phyloP scores from a whole-genome alignment of 371 early-diverging fungal genomes.

The Saksenaea vasiformis region DNA sequence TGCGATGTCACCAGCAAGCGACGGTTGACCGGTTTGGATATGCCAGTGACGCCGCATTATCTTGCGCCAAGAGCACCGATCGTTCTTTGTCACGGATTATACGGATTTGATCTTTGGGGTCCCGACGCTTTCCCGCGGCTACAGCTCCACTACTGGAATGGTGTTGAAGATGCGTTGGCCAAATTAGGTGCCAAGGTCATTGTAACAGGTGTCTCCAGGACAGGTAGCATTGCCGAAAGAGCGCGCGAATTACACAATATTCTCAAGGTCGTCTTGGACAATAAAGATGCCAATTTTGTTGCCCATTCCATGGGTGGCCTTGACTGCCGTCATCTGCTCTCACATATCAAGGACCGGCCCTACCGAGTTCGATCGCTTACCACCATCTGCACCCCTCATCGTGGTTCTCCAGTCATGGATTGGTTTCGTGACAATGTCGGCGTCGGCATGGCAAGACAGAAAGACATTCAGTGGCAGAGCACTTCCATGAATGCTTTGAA shows the following conservation, averaged over 20 bases:
- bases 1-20: neutral
- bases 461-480: neutral
- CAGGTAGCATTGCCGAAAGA: slow-evolving; percentile 70
- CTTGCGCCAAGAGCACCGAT: slow-evolving; percentile 71
- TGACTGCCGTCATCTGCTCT: slow-evolving; percentile 83
- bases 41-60: slow-evolving; percentile 49
- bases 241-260: slow-evolving; percentile 69
- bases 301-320: slow-evolving; percentile 90
- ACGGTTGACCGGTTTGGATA: neutral
- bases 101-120: slow-evolving; percentile 76
- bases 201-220: slow-evolving; percentile 72
- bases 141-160: slow-evolving; percentile 84
- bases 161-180: slow-evolving; percentile 71
- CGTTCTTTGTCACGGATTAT: slow-evolving; percentile 82
- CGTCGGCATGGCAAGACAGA: slow-evolving; percentile 32
- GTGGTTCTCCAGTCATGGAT: slow-evolving; percentile 90
- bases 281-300: slow-evolving; percentile 68
- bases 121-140: slow-evolving; percentile 69
- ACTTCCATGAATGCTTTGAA: slow-evolving; percentile 7
- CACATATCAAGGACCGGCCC: slow-evolving; percentile 66
- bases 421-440: slow-evolving; percentile 84
- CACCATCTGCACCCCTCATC: slow-evolving; percentile 91
- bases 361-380: slow-evolving; percentile 78
- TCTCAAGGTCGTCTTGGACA: slow-evolving; percentile 48
- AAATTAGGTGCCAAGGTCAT: slow-evolving; percentile 74